Base-by-base conservation (phyloP, 208 protist genomes). In the Crithidia sp. region DNA sequence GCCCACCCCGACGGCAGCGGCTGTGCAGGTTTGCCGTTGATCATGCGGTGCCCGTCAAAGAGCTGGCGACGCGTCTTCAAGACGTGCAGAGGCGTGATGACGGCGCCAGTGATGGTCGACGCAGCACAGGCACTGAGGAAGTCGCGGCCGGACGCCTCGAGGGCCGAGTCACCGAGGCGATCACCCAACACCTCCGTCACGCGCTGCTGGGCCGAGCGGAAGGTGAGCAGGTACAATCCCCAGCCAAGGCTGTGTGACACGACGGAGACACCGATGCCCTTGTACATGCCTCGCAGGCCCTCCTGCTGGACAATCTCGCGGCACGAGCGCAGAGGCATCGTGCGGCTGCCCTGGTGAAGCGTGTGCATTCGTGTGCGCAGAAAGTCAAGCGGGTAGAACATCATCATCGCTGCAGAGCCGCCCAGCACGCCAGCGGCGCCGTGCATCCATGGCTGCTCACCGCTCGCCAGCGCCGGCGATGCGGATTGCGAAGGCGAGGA, bases 371-470 rank as follows among this genome's bases (percentile, higher is more conserved):
- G 81, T 4, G 91, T 96, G 53, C 91, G 87, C 2, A 94, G 71
- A 68, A 94, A 91, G 71, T 96, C 91, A 4, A 96, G 81, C 3
- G 91, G 91, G 70, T 96, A 96, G 72, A 96, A 96, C 44, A 90
- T 52, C 63, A 87, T 83, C 77, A 85, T 94, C 4, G 91, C 80
- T 5, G 86, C 62, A 7, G 83, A 85, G 16, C 87, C 89, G 43
- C 89, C 89, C 49, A 90, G 49, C n/a, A 92, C 67, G 28, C 89
- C 91, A 10, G 91, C 89, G 7, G 70, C 74, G 44, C 85, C 85
- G 75, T 96, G 91, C 79, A 92, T 86, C 84, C 85, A 94, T 16
- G 86, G 84, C 57, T 76, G 74, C 54, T 86, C 82, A 4, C 52
- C 66, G 47, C 74, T 59, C 43, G 49, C 40, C 49, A 59, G 65